Percentiles rank a stretch among this genome's conserved stretches.
phyloP scores from a whole-genome alignment of 1,284 basidiomycete genomes.

The Termitomyces sp. region DNA sequence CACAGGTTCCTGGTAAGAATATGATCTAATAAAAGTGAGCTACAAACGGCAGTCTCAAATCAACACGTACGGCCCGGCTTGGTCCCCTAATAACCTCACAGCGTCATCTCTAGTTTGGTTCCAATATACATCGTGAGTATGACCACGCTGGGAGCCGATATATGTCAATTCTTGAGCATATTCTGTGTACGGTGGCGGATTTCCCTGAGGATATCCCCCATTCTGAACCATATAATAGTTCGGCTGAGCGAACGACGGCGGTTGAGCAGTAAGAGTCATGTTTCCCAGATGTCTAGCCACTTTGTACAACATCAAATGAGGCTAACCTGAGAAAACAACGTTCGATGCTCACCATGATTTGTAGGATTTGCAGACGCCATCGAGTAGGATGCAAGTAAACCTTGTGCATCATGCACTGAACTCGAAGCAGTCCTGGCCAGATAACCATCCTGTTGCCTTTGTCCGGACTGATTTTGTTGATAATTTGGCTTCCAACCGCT shows the following conservation, averaged over 20 bases:
- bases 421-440: constrained; percentile 25
- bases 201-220: constrained; percentile 37
- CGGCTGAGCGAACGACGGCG: constrained; percentile 59
- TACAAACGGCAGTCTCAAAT: background rate
- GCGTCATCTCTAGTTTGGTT: constrained; percentile 46
- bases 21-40: constrained; percentile 25
- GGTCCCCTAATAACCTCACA: constrained; percentile 43
- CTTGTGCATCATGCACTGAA: constrained; percentile 57
- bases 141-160: constrained; percentile 35
- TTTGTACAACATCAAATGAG: constrained; percentile 23
- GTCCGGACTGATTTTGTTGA: constrained; percentile 16
- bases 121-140: constrained; percentile 47
- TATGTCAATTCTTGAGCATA: constrained; percentile 51
- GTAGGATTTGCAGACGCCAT: constrained; percentile 66
- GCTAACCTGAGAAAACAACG: constrained; percentile 6
- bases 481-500: constrained; percentile 15
- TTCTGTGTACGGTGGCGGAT: constrained; percentile 50
- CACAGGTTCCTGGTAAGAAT: constrained; percentile 36
- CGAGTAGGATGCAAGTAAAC: constrained; percentile 59
- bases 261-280: constrained; percentile 48
- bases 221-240: constrained; percentile 40
- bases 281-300: constrained; percentile 60
- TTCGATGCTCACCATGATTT: constrained; percentile 47
- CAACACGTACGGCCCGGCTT: constrained; percentile 37
- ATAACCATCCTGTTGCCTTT: constrained; percentile 15